Percentiles rank a stretch among this genome's conserved stretches.
phyloP scores from a whole-genome alignment of 2,329 filamentous ascomycete genomes.

The Malbranchea zuffiana region DNA sequence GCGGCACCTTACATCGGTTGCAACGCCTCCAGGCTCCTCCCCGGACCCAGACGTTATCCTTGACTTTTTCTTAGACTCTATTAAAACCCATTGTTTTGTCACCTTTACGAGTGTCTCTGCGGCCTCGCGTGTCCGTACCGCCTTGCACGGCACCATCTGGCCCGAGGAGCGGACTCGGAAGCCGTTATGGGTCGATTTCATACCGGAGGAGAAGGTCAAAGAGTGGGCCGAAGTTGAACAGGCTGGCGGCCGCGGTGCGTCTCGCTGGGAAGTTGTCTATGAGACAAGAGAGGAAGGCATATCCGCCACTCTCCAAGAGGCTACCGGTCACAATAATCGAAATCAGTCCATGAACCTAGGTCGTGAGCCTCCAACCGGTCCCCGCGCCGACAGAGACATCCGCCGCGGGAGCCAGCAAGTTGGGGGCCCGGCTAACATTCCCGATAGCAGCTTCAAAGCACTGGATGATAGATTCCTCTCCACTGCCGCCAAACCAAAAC shows the following conservation, averaged over 20 bases:
- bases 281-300: constrained; percentile 47
- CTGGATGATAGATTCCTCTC: constrained; percentile 51
- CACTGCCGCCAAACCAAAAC: constrained; percentile 51
- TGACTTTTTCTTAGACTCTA: constrained; percentile 67
- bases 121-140: constrained; percentile 64
- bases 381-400: constrained; percentile 17
- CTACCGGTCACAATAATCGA: constrained; percentile 10
- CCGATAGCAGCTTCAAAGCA: constrained; percentile 41
- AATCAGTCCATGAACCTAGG: constrained; percentile 18
- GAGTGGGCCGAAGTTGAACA: constrained; percentile 66
- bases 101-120: constrained; percentile 57
- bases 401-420: constrained; percentile 20
- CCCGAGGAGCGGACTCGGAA: constrained; percentile 78
- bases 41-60: constrained; percentile 48
- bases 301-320: constrained; percentile 47
- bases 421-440: constrained; percentile 8
- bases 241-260: constrained; percentile 33
- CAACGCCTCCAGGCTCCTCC: constrained; percentile 45
- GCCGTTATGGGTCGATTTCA: constrained; percentile 76
- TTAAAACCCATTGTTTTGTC: constrained; percentile 80
- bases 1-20: constrained; percentile 58
- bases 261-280: constrained; percentile 66
- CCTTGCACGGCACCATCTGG: constrained; percentile 71
- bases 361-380: constrained; percentile 22
- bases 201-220: constrained; percentile 61